phyloP scores from a whole-genome alignment of 2,329 filamentous ascomycete species.

The Colletotrichum sp. region DNA sequence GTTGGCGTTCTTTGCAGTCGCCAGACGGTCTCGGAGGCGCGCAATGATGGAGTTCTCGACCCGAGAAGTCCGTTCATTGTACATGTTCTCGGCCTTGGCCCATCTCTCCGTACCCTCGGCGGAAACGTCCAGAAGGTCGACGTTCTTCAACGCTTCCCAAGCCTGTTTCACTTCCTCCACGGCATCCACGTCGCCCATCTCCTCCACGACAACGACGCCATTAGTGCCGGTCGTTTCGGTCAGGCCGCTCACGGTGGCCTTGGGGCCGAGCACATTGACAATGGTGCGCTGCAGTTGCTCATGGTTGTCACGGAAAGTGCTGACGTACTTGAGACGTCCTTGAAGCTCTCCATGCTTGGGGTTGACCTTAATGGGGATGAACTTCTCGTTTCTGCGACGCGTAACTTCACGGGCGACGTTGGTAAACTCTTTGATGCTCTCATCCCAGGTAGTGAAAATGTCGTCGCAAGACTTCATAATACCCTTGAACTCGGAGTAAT shows the following conservation, averaged over 20 bases:
- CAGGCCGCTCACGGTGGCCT: slow-evolving; percentile 60
- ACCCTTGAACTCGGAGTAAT: slow-evolving; percentile 86
- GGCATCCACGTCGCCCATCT: slow-evolving; percentile 96
- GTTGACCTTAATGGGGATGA: slow-evolving; percentile 96
- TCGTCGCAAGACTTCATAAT: slow-evolving; percentile 83
- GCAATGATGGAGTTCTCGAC: slow-evolving; percentile 99
- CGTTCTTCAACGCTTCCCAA: slow-evolving; percentile 91
- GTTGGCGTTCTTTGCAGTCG: slow-evolving; percentile 94
- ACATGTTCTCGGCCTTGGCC: slow-evolving; percentile 92
- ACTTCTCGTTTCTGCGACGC: slow-evolving; percentile 91
- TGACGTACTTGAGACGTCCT: slow-evolving; percentile 89
- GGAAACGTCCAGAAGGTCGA: slow-evolving; percentile 92
- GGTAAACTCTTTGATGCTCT: slow-evolving; percentile 96
- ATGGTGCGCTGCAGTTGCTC: slow-evolving; percentile 97
- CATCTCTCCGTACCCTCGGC: slow-evolving; percentile 88
- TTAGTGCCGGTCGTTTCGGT: slow-evolving; percentile 56
- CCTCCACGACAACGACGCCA: slow-evolving; percentile 78
- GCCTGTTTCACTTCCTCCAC: slow-evolving; percentile 95
- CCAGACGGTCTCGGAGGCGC: slow-evolving; percentile 86
- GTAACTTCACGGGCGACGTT: slow-evolving; percentile 96
- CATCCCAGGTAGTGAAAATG: slow-evolving; percentile 94
- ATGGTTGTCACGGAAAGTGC: slow-evolving; percentile 94
- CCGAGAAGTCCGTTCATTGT: slow-evolving; percentile 95
- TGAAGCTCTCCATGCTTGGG: slow-evolving; percentile 89
- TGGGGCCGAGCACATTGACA: slow-evolving; percentile 90